These are phyloP conservation scores for Yamadazyma paraphyllophila DNA, from an alignment of 805 yeast species.

Conservation along the genomic window DNA sequence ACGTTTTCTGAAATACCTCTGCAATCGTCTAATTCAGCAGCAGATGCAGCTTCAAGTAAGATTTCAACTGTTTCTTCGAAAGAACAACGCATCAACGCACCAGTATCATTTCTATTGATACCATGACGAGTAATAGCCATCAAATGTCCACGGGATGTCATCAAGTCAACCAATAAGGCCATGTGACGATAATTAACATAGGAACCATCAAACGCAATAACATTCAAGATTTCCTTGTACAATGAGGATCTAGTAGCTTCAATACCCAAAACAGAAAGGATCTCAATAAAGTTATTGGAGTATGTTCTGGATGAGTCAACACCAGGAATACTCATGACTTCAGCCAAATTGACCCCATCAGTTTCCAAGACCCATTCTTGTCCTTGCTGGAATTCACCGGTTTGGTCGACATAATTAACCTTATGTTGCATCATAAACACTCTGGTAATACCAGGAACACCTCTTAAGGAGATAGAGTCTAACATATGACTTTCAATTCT, in stretches of 20 bases:
- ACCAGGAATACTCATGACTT: slow-evolving; percentile 92
- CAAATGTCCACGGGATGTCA: slow-evolving; percentile 97
- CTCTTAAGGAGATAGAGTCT: slow-evolving; percentile 90
- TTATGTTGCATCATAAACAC: slow-evolving; percentile 89
- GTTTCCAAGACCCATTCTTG: slow-evolving; percentile 99
- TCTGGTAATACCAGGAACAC: slow-evolving; percentile 90
- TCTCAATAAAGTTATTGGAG: slow-evolving; percentile 95
- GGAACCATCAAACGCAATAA: slow-evolving; percentile 99
- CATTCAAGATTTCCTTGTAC: slow-evolving; percentile 92
- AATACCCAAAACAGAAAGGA: slow-evolving; percentile 92
- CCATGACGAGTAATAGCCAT: slow-evolving; percentile 99
- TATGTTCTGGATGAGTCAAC: slow-evolving; percentile 88
- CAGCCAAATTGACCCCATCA: slow-evolving; percentile 95
- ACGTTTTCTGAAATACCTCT: slow-evolving; percentile 98
- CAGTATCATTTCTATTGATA: slow-evolving; percentile 97
- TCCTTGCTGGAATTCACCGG: slow-evolving; percentile 85
- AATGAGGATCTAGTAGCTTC: slow-evolving; percentile 97
- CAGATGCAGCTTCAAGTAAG: slow-evolving; percentile 94
- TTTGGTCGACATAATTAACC: slow-evolving; percentile 64
- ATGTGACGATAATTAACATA: slow-evolving; percentile 97
- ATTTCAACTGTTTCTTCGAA: slow-evolving; percentile 99
- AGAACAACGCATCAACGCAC: slow-evolving; percentile 98
- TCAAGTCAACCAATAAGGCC: slow-evolving; percentile 95
- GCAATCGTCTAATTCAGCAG: slow-evolving; percentile 97
- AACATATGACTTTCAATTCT: slow-evolving; percentile 95